Evolutionary conservation across 306 rosid species (phyloP).

Genomic region (Cucurbita moschata): DNA sequence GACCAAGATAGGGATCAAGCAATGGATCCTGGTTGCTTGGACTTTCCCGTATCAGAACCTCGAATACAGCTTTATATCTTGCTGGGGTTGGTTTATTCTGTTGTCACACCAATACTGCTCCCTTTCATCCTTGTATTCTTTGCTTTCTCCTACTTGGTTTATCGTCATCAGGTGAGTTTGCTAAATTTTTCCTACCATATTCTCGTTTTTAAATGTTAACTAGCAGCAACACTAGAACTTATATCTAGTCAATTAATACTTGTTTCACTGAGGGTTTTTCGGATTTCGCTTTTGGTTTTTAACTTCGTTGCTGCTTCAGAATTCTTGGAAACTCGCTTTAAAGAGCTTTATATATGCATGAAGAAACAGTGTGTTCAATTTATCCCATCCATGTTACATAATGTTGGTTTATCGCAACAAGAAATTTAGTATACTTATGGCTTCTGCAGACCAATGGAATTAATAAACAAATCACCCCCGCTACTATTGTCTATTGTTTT

Average conservation of each 20-base stretch:
- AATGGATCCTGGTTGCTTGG: conserved; percentile 71
- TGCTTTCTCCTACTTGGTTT: conserved; percentile 61
- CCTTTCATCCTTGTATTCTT: conserved; percentile 80
- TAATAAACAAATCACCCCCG: neutral
- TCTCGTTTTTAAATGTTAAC: neutral
- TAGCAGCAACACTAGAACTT: neutral
- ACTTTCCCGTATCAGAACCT: conserved; percentile 65
- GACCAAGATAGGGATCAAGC: conserved; percentile 64
- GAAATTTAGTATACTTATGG: neutral
- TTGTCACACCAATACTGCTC: conserved; percentile 73
- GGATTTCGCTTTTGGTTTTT: neutral
- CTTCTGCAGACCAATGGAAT: neutral
- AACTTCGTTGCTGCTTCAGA: neutral
- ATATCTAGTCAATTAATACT: neutral
- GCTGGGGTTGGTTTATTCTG: conserved; percentile 76
- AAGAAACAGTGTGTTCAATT: neutral
- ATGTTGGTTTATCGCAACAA: neutral
- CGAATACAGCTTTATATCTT: conserved; percentile 73
- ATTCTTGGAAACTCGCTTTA: neutral
- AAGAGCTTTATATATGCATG: neutral
- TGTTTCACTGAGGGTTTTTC: neutral
- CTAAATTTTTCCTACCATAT: neutral
- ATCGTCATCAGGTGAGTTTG: conserved; percentile 67
- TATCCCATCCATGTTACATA: neutral
- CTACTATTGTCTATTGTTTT: neutral